Percentiles rank a stretch among this genome's conserved stretches.
phyloP scores from a whole-genome alignment of 1,139 yeast species.

The Geotrichum restrictum region DNA sequence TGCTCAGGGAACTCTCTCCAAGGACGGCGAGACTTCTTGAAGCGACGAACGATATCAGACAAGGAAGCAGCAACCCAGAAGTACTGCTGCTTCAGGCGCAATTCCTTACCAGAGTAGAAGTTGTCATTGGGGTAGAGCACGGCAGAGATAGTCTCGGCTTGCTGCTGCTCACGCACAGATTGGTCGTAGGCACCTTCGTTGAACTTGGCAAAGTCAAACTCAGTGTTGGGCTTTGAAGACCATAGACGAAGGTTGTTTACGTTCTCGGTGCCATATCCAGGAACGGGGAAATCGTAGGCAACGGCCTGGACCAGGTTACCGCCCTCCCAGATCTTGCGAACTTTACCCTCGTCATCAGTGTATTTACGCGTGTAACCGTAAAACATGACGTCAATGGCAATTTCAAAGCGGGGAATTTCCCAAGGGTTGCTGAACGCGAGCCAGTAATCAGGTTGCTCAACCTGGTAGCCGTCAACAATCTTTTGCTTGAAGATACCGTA shows the following conservation, averaged over 20 bases:
- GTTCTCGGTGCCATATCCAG: conserved; percentile 79
- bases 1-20: conserved; percentile 84
- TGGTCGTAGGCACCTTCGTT: conserved; percentile 87
- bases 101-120: conserved; percentile 84
- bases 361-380: conserved; percentile 74
- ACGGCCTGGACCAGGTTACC: conserved; percentile 87
- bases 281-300: conserved; percentile 92
- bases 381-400: conserved; percentile 88
- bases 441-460: conserved; percentile 94
- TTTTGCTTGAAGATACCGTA: conserved; percentile 91
- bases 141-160: conserved; percentile 87
- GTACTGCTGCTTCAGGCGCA: conserved; percentile 90
- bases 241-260: conserved; percentile 88
- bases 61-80: conserved; percentile 96
- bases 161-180: conserved; percentile 79
- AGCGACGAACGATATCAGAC: conserved; percentile 86
- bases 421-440: conserved; percentile 82
- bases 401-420: conserved; percentile 85
- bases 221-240: conserved; percentile 86
- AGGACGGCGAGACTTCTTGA: conserved; percentile 71
- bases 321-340: conserved; percentile 71
- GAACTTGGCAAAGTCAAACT: conserved; percentile 87
- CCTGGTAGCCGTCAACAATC: conserved; percentile 88
- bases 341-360: conserved; percentile 50
- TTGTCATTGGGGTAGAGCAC: conserved; percentile 91